Evolutionary conservation across 2,329 filamentous ascomycete genomes (phyloP).

Genomic region (Xenosphaeropsis pyriputrescens): DNA sequence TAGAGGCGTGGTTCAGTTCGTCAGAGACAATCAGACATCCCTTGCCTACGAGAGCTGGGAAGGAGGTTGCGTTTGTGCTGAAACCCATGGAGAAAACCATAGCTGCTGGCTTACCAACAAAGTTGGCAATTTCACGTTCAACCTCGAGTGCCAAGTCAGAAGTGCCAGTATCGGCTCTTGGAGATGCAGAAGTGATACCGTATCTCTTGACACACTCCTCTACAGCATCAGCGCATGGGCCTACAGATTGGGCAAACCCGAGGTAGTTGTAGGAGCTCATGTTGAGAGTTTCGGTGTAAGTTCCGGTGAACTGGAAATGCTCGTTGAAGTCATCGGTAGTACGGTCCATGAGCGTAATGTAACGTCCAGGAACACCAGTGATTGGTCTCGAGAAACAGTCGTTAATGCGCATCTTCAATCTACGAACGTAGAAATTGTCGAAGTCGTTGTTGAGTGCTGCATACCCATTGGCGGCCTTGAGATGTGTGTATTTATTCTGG

Average conservation of each 20-base stretch:
- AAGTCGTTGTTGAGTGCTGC: conserved; percentile 96
- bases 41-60: conserved; percentile 84
- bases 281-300: conserved; percentile 87
- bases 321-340: conserved; percentile 84
- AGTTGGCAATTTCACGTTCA: conserved; percentile 75
- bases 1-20: conserved; percentile 95
- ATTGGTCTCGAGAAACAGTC: conserved; percentile 91
- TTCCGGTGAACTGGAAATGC: conserved; percentile 79
- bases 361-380: conserved; percentile 86
- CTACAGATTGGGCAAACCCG: conserved; percentile 93
- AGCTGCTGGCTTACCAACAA: conserved; percentile 85
- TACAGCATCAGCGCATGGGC: conserved; percentile 85
- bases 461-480: conserved; percentile 76
- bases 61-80: conserved; percentile 85
- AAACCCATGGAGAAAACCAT: conserved; percentile 99
- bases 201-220: conserved; percentile 78
- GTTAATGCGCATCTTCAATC: conserved; percentile 87
- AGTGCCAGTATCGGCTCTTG: conserved; percentile 72
- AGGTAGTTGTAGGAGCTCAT: conserved; percentile 99
- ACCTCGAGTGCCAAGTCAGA: conserved; percentile 80
- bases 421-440: conserved; percentile 92
- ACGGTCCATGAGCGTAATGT: conserved; percentile 84
- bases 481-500: conserved; percentile 66
- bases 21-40: conserved; percentile 92
- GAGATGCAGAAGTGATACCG: conserved; percentile 69